phyloP scores from a whole-genome alignment of 768 basidiomycete species.

The Lentinula detonsa region DNA sequence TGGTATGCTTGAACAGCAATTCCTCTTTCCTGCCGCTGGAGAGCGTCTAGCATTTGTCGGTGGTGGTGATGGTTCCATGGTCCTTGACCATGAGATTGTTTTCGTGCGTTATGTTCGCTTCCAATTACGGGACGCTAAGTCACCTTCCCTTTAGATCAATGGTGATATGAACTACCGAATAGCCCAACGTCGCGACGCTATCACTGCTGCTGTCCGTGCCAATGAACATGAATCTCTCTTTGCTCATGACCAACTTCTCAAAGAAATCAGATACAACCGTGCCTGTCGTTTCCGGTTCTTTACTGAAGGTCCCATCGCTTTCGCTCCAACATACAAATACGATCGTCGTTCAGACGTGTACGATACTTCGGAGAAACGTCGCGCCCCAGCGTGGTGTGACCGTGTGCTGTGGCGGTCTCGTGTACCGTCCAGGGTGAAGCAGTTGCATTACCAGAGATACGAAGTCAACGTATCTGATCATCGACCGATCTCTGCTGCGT shows the following conservation, averaged over 20 bases:
- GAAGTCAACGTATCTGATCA: constrained; percentile 90
- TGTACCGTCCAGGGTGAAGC: constrained; percentile 49
- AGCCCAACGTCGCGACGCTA: constrained; percentile 82
- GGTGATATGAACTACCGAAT: constrained; percentile 99
- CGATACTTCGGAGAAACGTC: constrained; percentile 84
- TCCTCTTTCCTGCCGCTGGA: constrained; percentile 53
- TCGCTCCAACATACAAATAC: constrained; percentile 94
- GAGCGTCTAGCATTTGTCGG: constrained; percentile 70
- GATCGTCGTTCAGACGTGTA: constrained; percentile 71
- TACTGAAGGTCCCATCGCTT: constrained; percentile 74
- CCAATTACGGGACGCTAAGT: neutral
- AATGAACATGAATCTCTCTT: constrained; percentile 61
- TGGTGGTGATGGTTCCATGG: constrained; percentile 90
- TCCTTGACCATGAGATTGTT: constrained; percentile 92
- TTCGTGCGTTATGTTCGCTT: constrained; percentile 47
- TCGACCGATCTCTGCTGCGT: constrained; percentile 79
- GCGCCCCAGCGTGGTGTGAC: constrained; percentile 96
- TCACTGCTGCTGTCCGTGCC: constrained; percentile 63
- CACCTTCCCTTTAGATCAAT: constrained; percentile 47
- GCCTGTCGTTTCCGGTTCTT: constrained; percentile 82
- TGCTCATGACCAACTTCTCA: constrained; percentile 81
- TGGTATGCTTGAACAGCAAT: constrained; percentile 78
- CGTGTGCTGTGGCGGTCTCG: constrained; percentile 76
- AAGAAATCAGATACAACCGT: constrained; percentile 86
- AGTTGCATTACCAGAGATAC: constrained; percentile 73